Evolutionary conservation across 331 rosid species (phyloP), one percentile per base, ranked within the genome.

Genomic region (Acacia concinna): DNA sequence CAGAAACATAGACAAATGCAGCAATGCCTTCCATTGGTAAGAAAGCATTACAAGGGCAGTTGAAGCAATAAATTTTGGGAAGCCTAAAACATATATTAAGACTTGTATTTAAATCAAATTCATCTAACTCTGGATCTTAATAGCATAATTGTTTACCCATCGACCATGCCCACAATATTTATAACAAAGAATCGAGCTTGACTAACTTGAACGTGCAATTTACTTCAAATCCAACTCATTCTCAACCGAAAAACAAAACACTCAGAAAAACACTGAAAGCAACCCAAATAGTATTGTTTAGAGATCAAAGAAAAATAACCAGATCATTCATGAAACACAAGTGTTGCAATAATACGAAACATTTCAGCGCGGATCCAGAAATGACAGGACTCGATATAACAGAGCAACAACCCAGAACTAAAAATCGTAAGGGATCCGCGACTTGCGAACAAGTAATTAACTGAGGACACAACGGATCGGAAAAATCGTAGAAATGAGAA

Each of bases 321-420:
- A 34, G 6, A 18, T 5, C 43, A 57, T 67, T 30, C 18, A 3
- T 7, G 41, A 13, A 54, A 18, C 30, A 15, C 20, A 31, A 21
- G 30, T 0, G 30, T 15, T 44, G 1, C 44, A 34, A 40, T 1
- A 46, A 64, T 6, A 67, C 1, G 20, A 74, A 75, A 69, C 3
- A 78, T 0, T 41, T 46, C 69, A 64, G 75, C 76, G 9, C 56
- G 59, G 74, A 79, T 85, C 78, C 30, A 72, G 73, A 63, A 70
- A 70, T 9, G 18, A 69, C 35, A 34, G 12, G 27, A 47, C 34
- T 43, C 43, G 8, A 63, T 23, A 49, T 7, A 68, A 47, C 51
- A 75, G 18, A 69, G 38, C 38, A 73, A 72, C 60, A 70, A 44
- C 25, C 62, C 18, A 76, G 25, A 32, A 21, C 27, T 31, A 28